These are phyloP conservation scores for Xerophyta viscosa DNA, from an alignment of 106 monocot species.

Conservation along the genomic window DNA sequence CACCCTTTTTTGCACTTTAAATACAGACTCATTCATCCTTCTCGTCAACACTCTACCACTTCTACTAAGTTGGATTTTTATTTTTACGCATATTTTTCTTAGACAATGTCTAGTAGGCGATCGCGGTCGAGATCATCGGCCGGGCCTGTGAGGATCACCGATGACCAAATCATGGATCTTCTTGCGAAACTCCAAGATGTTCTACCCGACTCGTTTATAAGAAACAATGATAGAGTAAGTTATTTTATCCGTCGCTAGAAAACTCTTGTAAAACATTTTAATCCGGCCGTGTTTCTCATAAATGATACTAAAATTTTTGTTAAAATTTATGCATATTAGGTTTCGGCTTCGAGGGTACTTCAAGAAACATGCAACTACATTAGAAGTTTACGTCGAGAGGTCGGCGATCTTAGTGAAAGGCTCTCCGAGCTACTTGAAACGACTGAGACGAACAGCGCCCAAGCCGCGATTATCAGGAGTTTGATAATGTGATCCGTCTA, in stretches of 20 bases:
- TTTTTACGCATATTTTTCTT: no score
- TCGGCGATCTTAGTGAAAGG: slow-evolving; percentile 44
- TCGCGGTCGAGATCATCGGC: slow-evolving; percentile 29
- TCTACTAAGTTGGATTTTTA: no score
- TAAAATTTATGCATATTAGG: slow-evolving; percentile 7
- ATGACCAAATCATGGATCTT: slow-evolving; percentile 70
- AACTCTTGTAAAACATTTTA: no score
- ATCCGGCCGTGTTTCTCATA: no score
- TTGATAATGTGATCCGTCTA: slow-evolving; percentile 25
- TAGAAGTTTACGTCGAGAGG: slow-evolving; percentile 36
- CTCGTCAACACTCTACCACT: no score
- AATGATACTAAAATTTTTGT: no score
- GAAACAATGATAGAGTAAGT: slow-evolving; percentile 32
- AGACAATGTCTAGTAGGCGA: slow-evolving; percentile 47
- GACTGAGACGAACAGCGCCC: slow-evolving; percentile 26
- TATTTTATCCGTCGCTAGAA: not conserved
- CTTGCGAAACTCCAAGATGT: slow-evolving; percentile 59
- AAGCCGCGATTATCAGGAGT: slow-evolving; percentile 44
- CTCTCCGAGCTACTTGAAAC: slow-evolving; percentile 42
- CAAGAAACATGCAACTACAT: slow-evolving; percentile 58
- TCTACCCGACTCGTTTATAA: slow-evolving; percentile 36
- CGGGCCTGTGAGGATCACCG: slow-evolving; percentile 38
- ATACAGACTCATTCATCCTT: no score
- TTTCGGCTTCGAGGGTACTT: slow-evolving; percentile 27
- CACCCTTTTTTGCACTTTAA: no score